Base-by-base conservation (phyloP, 352 stramenopile species). In the Phytophthora melonis region DNA sequence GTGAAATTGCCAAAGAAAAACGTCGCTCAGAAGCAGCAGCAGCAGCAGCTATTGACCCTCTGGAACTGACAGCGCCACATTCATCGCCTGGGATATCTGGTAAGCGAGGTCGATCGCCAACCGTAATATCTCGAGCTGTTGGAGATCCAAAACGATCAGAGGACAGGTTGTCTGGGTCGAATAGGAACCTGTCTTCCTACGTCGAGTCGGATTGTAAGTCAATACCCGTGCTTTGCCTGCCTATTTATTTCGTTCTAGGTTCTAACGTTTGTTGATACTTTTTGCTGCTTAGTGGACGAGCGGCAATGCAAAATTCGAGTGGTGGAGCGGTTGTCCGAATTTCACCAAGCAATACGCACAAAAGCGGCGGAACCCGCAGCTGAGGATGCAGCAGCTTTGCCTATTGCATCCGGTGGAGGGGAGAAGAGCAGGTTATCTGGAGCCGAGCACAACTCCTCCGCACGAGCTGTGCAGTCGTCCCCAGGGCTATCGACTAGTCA, bases 231-330 rank as follows among this genome's bases (percentile, higher is more conserved):
- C 8, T 50, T 5, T 6, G 54, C 30, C 14, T 70, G 56, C 30
- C 14, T 70, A 21, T 8, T 56, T 45, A 36, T 16, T 3, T 54
- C 23, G 18, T 41, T 50, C 25, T 23, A 58, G 13, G 3, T 49
- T 25, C 32, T 45, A 16, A 45, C 7, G 39, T 18, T 45, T 45
- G 39, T 45, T 45, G 39, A 45, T 45, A 45, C 14, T 8, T 3
- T 45, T 5, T 45, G 39, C 18, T 76, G n/a, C 16, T 66, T 74
- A 96, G 90, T 95, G 72, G 86, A 96, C 53, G 88, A 96, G 47
- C 84, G 90, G 3, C 90, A 96, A 69, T 96, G 88, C 81, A 96
- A 96, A 60, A 96, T 96, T 66, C 88, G 88, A 58, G 88, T 96
- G 2, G 90, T 96, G 1, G 90, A 96, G 63, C 86, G 90, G 0